Percentiles rank a stretch among this genome's conserved stretches.
phyloP scores from a whole-genome alignment of 2,329 filamentous ascomycete species.

The Emydomyces testavorans region DNA sequence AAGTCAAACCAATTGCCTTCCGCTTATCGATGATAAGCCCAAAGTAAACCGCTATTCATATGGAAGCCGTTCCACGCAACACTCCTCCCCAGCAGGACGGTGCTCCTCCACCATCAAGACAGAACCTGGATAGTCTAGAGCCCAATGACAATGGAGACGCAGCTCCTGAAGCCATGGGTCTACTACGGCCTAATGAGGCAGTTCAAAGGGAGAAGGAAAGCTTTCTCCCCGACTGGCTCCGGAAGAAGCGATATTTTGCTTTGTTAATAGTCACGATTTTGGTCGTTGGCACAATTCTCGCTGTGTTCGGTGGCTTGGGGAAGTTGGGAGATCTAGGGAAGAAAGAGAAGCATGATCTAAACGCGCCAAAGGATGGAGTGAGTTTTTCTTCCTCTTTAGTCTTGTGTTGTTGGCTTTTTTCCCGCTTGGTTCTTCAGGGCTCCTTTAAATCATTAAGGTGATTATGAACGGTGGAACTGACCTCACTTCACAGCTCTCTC shows the following conservation, averaged over 20 bases:
- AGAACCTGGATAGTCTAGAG: not conserved
- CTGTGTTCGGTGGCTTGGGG: conserved; percentile 7
- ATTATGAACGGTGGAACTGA: not conserved
- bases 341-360: not conserved
- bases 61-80: not conserved
- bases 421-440: too few species aligned
- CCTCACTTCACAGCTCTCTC: conserved; percentile 36
- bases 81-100: not conserved
- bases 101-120: not conserved
- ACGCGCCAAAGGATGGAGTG: conserved; percentile 9
- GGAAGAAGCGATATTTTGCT: conserved; percentile 7
- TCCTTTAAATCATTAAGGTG: too few species aligned
- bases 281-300: conserved; percentile 4
- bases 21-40: too few species aligned
- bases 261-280: conserved; percentile 6
- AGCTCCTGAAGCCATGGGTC: conserved; percentile 1
- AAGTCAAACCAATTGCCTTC: too few species aligned
- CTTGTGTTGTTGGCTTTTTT: not conserved
- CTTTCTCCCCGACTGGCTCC: conserved; percentile 5
- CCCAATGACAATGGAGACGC: not conserved
- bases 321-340: conserved; percentile 1
- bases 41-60: not conserved
- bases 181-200: not conserved
- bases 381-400: not conserved
- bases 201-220: not conserved